These are phyloP conservation scores for Citrus hindsii DNA, from an alignment of 345 rosid species.

Conservation along the genomic window DNA sequence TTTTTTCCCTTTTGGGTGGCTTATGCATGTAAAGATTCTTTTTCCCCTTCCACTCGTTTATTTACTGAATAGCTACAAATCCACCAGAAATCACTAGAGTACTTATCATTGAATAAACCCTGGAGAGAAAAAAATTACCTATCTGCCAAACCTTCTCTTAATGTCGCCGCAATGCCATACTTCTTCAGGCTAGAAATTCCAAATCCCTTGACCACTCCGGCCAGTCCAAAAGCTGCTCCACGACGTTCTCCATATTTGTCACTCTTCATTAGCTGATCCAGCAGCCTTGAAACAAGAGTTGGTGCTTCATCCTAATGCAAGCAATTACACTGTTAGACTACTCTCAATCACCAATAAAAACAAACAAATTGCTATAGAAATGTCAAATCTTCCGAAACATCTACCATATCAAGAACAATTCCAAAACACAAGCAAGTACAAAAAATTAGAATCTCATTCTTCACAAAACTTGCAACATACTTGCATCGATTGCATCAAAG, in stretches of 20 bases:
- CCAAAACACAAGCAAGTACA: not conserved
- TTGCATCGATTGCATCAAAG: conserved; percentile 74
- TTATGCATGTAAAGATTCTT: not conserved
- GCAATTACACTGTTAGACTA: not conserved
- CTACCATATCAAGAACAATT: conserved; percentile 6
- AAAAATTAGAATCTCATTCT: conserved; percentile 1
- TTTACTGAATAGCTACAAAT: not conserved
- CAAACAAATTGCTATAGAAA: not conserved
- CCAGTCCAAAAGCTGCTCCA: conserved; percentile 98
- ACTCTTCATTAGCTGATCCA: conserved; percentile 83
- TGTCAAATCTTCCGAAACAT: not conserved
- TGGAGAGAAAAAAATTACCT: conserved; percentile 42
- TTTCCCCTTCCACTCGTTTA: not conserved
- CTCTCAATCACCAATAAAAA: not conserved
- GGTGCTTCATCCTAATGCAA: conserved; percentile 69
- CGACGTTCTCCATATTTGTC: conserved; percentile 98
- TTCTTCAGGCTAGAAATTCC: conserved; percentile 88
- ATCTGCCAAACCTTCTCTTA: conserved; percentile 70
- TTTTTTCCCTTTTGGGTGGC: not conserved
- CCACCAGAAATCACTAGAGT: not conserved
- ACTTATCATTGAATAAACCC: not conserved
- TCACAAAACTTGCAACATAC: conserved; percentile 40
- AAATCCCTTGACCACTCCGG: conserved; percentile 88
- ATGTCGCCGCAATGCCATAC: conserved; percentile 54
- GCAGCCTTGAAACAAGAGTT: conserved; percentile 63